These are phyloP conservation scores for Basipetospora sp. DNA, from an alignment of 2,329 filamentous ascomycete species.

Conservation along the genomic window DNA sequence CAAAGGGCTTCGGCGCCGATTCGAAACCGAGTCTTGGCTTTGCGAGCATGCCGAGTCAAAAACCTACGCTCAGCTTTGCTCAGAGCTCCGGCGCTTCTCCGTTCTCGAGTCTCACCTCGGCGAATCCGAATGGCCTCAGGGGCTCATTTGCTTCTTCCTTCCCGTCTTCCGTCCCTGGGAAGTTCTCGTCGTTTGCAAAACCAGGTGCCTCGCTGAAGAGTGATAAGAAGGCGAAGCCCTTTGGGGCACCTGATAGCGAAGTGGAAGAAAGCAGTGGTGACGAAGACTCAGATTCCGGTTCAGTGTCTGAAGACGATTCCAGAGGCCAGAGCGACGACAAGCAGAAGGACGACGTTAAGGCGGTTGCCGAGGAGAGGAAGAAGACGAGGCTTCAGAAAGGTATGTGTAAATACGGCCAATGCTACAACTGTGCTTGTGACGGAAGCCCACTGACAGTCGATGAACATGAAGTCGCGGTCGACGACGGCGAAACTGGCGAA, in stretches of 20 bases:
- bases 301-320: conserved; percentile 24
- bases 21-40: conserved; percentile 20
- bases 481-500: conserved; percentile 80
- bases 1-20: conserved; percentile 30
- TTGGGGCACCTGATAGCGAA: conserved; percentile 61
- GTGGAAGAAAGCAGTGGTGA: conserved; percentile 32
- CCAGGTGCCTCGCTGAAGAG: conserved; percentile 37
- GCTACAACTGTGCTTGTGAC: background rate
- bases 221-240: conserved; percentile 53
- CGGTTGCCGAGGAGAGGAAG: conserved; percentile 42
- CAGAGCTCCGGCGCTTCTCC: conserved; percentile 27
- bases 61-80: conserved; percentile 36
- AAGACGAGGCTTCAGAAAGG: conserved; percentile 54
- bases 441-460: background rate
- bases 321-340: conserved; percentile 37
- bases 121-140: conserved; percentile 20
- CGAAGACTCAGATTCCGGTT: conserved; percentile 24
- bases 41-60: conserved; percentile 11
- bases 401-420: conserved; percentile 25
- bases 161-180: conserved; percentile 40
- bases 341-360: conserved; percentile 38
- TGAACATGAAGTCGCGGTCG: conserved; percentile 42
- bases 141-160: conserved; percentile 35
- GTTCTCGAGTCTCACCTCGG: conserved; percentile 29
- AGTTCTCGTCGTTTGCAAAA: conserved; percentile 41